phyloP scores from a whole-genome alignment of 2,329 filamentous ascomycete species.

The Leptographium wingfieldii region DNA sequence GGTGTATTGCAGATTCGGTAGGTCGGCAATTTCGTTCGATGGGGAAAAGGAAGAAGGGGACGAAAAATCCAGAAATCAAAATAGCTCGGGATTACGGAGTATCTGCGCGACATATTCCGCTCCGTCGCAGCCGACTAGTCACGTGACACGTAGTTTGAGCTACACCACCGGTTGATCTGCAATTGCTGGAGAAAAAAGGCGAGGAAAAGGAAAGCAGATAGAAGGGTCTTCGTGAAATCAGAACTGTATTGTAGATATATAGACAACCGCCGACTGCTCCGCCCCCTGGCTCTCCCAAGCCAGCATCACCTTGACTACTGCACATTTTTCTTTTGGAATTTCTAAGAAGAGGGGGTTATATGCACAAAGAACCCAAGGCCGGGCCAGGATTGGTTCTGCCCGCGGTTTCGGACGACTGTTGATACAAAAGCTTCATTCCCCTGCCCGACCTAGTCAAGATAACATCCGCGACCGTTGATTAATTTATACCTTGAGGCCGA shows the following conservation, averaged over 20 bases:
- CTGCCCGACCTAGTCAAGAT: background rate
- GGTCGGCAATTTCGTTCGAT: background rate
- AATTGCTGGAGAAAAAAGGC: too few relatives aligned
- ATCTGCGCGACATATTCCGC: constrained; percentile 8
- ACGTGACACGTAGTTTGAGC: background rate
- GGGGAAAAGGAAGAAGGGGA: constrained; percentile 1
- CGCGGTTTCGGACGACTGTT: constrained; percentile 7
- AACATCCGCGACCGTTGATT: background rate
- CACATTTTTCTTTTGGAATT: constrained; percentile 11
- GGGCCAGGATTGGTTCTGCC: background rate
- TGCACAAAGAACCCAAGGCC: constrained; percentile 21
- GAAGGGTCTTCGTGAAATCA: background rate
- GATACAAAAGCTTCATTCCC: constrained; percentile 9
- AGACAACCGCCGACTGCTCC: background rate
- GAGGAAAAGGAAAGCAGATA: too few relatives aligned
- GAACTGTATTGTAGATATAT: background rate
- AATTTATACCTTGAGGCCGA: constrained; percentile 81
- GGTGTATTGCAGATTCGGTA: background rate
- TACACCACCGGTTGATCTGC: background rate
- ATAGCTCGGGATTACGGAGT: constrained; percentile 5
- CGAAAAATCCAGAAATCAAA: background rate
- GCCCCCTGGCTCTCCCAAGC: background rate
- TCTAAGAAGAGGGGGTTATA: constrained; percentile 29
- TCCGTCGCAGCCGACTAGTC: background rate
- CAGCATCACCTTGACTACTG: background rate